Conservation (phyloP, 345 rosid species). For the Gossypium stocksii region DNA sequence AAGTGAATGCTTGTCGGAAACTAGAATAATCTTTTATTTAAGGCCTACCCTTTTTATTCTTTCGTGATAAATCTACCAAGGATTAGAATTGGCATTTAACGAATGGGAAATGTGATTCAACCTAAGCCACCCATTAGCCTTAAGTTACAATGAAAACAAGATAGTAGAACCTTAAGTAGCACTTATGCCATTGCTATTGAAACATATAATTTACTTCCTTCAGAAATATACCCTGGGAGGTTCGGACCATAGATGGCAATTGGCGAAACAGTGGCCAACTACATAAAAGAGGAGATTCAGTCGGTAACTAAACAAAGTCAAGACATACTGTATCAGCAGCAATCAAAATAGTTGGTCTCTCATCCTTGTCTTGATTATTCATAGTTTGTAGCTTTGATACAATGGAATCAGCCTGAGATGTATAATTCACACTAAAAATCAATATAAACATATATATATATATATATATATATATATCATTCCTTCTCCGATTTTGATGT, state of each 20-base stretch:
- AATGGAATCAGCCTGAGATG: constrained; percentile 74
- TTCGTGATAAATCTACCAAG: background rate
- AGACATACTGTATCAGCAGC: constrained; percentile 76
- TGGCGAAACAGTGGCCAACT: constrained; percentile 17
- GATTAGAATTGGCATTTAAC: background rate
- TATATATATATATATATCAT: background rate
- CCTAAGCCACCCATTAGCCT: background rate
- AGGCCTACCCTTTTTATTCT: background rate
- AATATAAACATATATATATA: background rate
- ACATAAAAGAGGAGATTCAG: constrained; percentile 13
- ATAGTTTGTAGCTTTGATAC: constrained; percentile 37
- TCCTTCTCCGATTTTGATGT: background rate
- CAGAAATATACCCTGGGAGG: constrained; percentile 31
- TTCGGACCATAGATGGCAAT: constrained; percentile 33
- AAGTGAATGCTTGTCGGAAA: background rate
- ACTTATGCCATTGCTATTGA: background rate
- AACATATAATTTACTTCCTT: background rate
- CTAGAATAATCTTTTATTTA: background rate
- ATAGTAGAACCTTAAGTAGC: background rate
- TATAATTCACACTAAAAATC: constrained; percentile 27
- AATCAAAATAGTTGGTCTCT: constrained; percentile 41
- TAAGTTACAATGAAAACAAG: background rate
- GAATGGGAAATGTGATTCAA: background rate
- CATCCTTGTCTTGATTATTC: constrained; percentile 31
- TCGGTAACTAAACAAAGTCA: constrained; percentile 15